Evolutionary conservation across 2,329 filamentous ascomycete species (phyloP), one percentile per base, ranked within the genome.

Genomic region (Thielaviopsis punctulata): DNA sequence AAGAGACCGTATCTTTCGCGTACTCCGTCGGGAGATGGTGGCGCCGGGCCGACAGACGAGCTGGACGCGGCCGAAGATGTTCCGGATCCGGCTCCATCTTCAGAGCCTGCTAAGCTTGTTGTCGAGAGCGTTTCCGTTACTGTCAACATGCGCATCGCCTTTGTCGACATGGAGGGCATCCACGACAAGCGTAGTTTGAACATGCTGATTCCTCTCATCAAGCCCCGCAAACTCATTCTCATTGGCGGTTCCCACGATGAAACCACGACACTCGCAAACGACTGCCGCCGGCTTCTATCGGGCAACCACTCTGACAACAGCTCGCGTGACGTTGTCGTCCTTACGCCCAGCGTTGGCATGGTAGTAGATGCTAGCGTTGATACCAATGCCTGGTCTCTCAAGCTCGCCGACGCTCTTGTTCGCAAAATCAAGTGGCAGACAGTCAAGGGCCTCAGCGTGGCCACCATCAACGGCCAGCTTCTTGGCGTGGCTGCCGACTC

Each of bases 331-430:
- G 74, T 79, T 33, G 81, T 89, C 57, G 86, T 98, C 4, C 90
- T 90, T 62, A 88, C 86, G 0, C 92, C 92, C 1, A 66, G 69
- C 9, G 71, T 86, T n/a, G 88, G 88, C 22, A 71, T 75, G 30
- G 70, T 73, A 13, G 75, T 98, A 43, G 82, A 98, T 64, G 92
- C 90, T 12, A 95, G 89, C 61, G 90, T 96, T 43, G 92, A 98
- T 63, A 96, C 90, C 4, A 95, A 96, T 63, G 89, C 92, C 3
- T 98, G 93, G 92, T 82, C 86, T 22, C 85, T 98, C 55, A 94
- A 89, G 65, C 75, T 98, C 18, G 88, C 86, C 48, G 86, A 90
- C 59, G 71, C 77, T 45, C 77, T 98, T 19, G 84, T 94, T 55
- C 86, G 86, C 66, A 84, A 84, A 59, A 73, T 98, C 55, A 86